A percentile compares a stretch with the other conserved stretches of the same genome.
phyloP scores from a whole-genome alignment of 495 filamentous ascomycete genomes.

The Talaromyces borbonicus region DNA sequence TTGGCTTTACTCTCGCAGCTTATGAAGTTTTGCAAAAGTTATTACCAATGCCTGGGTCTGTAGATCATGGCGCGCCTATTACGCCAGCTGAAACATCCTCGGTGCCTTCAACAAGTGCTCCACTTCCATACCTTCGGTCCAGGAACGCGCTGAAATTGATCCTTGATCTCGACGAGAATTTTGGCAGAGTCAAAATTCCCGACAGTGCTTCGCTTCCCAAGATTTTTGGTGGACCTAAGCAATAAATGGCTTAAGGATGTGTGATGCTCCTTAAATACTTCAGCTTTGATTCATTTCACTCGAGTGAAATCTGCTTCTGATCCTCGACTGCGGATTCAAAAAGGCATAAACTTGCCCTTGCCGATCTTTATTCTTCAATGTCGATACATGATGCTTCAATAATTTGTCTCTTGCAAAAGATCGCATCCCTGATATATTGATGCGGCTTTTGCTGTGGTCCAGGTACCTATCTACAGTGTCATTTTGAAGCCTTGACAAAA shows the following conservation, averaged over 20 bases:
- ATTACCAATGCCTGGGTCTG: conserved; percentile 69
- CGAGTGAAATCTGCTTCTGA: too few relatives aligned
- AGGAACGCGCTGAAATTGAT: conserved; percentile 96
- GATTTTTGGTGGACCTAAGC: conserved; percentile 24
- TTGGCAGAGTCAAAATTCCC: conserved; percentile 59
- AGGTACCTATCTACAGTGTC: neutral
- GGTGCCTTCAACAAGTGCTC: conserved; percentile 47
- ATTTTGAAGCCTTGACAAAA: neutral
- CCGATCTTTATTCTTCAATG: conserved; percentile 4
- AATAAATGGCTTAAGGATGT: too few relatives aligned
- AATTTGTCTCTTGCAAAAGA: neutral
- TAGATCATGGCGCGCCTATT: conserved; percentile 32
- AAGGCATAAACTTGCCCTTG: too few relatives aligned
- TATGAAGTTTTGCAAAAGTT: conserved; percentile 84
- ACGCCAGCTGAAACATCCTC: conserved; percentile 30
- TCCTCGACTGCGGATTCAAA: too few relatives aligned
- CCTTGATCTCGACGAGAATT: conserved; percentile 85
- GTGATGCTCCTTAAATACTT: too few relatives aligned
- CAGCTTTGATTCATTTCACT: too few relatives aligned
- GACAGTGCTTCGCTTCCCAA: conserved; percentile 37
- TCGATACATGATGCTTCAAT: too few relatives aligned
- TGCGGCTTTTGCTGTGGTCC: neutral
- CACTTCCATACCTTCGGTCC: conserved; percentile 74
- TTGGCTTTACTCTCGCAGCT: conserved; percentile 90
- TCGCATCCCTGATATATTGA: neutral